phyloP scores from a whole-genome alignment of 148 eudicot species.

The Salicornia ramosissima region DNA sequence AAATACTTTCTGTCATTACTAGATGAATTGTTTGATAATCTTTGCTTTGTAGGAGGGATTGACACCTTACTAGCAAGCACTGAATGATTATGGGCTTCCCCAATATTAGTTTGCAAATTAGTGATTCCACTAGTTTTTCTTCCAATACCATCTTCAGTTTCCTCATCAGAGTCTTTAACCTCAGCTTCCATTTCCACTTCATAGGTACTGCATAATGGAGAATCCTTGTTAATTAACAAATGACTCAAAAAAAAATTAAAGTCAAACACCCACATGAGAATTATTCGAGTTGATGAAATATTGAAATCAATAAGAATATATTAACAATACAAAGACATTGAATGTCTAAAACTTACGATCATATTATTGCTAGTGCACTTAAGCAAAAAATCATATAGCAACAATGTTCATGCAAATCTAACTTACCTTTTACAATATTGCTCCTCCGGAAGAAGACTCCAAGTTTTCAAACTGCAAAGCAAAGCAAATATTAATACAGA shows the following conservation, averaged over 20 bases:
- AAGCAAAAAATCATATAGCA: neutral
- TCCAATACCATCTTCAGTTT: constrained; percentile 30
- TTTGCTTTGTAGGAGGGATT: constrained; percentile 27
- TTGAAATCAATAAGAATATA: neutral
- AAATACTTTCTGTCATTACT: constrained; percentile 12
- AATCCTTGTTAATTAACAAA: neutral
- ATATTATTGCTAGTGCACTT: neutral
- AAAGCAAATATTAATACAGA: neutral
- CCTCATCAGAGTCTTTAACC: constrained; percentile 91
- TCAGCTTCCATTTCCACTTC: constrained; percentile 79
- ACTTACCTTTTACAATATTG: constrained; percentile 63
- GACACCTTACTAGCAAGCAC: constrained; percentile 15
- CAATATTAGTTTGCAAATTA: constrained; percentile 20
- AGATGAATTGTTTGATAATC: constrained; percentile 22
- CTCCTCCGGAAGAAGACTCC: constrained; percentile 84
- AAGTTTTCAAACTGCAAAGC: constrained; percentile 65
- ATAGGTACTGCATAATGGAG: constrained; percentile 46
- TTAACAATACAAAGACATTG: neutral
- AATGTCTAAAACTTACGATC: neutral
- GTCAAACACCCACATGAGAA: neutral
- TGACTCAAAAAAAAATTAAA: neutral
- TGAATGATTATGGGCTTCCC: constrained; percentile 24
- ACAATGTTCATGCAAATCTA: neutral
- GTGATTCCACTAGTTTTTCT: constrained; percentile 24
- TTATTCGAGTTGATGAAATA: neutral